Conservation (phyloP, 441 rosid genomes). For the Gossypium trilobum region DNA sequence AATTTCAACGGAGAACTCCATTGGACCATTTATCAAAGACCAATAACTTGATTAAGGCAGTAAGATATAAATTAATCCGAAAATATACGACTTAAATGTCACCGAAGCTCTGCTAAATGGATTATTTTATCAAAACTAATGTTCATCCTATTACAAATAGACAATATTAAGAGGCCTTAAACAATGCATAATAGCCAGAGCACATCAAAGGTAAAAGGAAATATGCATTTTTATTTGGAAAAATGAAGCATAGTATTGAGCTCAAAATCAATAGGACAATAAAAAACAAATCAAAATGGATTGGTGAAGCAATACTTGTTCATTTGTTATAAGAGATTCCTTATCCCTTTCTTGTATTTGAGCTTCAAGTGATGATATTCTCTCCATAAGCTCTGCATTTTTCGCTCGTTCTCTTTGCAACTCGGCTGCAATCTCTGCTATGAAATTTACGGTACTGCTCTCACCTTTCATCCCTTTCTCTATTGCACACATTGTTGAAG, state of each 20-base stretch:
- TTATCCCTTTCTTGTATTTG: conserved; percentile 29
- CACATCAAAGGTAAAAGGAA: neutral
- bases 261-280: neutral
- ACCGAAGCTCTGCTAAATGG: neutral
- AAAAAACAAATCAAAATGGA: neutral
- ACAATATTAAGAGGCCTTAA: neutral
- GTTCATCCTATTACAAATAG: neutral
- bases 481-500: conserved; percentile 37
- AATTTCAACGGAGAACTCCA: neutral
- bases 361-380: conserved; percentile 48
- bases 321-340: conserved; percentile 19
- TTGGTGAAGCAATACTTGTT: conserved; percentile 26
- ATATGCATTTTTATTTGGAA: neutral
- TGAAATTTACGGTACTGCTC: conserved; percentile 14
- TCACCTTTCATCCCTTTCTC: conserved; percentile 36
- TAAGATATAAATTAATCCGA: neutral
- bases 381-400: conserved; percentile 42
- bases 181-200: neutral
- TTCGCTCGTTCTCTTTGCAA: conserved; percentile 40
- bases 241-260: neutral
- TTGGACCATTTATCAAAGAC: neutral
- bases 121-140: neutral
- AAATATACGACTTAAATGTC: neutral
- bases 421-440: conserved; percentile 40
- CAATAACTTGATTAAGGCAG: neutral